phyloP scores from a whole-genome alignment of 768 basidiomycete species.

The Lactifluus volemus region DNA sequence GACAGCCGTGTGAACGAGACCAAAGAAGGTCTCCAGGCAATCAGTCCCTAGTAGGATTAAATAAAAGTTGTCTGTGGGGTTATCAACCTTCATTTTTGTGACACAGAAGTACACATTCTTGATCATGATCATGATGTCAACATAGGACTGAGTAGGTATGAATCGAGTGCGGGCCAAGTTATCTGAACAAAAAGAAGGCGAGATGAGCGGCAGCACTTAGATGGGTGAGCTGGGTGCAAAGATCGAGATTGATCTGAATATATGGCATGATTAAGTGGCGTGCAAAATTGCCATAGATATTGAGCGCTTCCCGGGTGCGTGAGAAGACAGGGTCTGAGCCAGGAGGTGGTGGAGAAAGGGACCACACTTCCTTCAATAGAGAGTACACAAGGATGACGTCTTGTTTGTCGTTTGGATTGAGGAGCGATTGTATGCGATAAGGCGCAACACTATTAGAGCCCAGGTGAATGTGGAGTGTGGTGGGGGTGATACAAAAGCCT shows the following conservation, averaged over 20 bases:
- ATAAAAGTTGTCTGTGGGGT: constrained; percentile 17
- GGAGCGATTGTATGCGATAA: not conserved
- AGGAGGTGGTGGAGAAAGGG: too few relatives aligned
- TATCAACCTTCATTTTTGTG: constrained; percentile 23
- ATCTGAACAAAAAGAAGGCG: constrained; percentile 17
- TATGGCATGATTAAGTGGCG: not conserved
- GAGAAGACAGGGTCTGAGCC: too few relatives aligned
- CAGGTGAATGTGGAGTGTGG: not conserved
- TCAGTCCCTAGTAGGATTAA: constrained; percentile 23
- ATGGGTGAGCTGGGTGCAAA: not conserved
- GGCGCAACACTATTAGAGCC: not conserved
- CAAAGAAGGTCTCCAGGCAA: constrained; percentile 16
- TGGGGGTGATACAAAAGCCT: not conserved
- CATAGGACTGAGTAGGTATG: constrained; percentile 25
- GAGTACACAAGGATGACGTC: too few relatives aligned
- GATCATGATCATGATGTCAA: constrained; percentile 31
- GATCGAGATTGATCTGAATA: not conserved
- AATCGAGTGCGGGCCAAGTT: constrained; percentile 15
- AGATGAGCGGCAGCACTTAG: not conserved
- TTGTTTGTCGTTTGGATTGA: not conserved
- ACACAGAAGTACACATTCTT: constrained; percentile 34
- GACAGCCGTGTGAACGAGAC: not conserved
- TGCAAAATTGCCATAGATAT: not conserved
- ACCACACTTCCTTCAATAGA: too few relatives aligned
- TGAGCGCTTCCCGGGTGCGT: not conserved